A percentile compares a stretch with the other conserved stretches of the same genome.
Evolutionary conservation across 441 rosid genomes (phyloP).

Genomic region (Gossypium schwendimanii): DNA sequence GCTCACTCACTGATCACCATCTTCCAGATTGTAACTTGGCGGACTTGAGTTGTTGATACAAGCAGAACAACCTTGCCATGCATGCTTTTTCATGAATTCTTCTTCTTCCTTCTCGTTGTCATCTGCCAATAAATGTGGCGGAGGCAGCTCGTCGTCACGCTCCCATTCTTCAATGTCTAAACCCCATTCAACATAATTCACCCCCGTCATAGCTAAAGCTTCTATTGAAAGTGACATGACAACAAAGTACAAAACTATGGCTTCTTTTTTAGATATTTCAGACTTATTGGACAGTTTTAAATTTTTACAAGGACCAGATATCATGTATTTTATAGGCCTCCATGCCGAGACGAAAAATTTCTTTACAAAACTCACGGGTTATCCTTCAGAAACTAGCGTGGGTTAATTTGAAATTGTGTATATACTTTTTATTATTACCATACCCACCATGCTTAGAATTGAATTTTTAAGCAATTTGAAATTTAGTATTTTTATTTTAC

Average conservation of each 20-base stretch:
- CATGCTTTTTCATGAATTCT: background rate
- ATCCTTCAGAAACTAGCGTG: no score
- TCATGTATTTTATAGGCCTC: no score
- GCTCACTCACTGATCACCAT: background rate
- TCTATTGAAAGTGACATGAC: slow-evolving; percentile 23
- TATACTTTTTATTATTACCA: no score
- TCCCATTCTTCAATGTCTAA: slow-evolving; percentile 25
- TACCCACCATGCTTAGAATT: no score
- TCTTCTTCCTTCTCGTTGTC: slow-evolving; percentile 15
- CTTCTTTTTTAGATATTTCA: background rate
- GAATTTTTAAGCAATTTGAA: no score
- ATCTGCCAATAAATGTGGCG: slow-evolving; percentile 21
- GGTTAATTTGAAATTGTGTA: no score
- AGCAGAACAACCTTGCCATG: background rate
- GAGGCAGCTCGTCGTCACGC: slow-evolving; percentile 11
- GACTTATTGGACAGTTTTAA: background rate
- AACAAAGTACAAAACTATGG: no score
- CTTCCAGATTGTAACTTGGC: background rate
- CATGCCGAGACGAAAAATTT: no score
- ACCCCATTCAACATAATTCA: slow-evolving; percentile 15
- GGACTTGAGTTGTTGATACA: no score
- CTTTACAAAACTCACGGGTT: no score
- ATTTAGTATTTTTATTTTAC: no score
- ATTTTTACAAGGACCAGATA: background rate
- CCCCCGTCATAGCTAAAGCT: slow-evolving; percentile 37